A percentile compares a stretch with the other conserved stretches of the same genome.
phyloP scores from a whole-genome alignment of 108 stramenopile genomes.

The Cyclotella choctawhatcheeana region DNA sequence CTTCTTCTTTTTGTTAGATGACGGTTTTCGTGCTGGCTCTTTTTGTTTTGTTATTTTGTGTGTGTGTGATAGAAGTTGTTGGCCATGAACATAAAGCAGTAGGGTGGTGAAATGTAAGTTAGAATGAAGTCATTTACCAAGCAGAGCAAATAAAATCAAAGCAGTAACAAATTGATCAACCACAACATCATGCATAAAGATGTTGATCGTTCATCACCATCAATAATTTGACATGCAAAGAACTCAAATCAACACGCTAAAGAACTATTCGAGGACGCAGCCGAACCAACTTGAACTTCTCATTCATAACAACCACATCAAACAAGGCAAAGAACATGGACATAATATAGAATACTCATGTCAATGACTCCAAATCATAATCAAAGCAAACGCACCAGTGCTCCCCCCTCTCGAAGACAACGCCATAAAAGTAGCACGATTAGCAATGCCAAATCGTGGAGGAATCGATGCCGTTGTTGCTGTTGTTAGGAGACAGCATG shows the following conservation, averaged over 20 bases:
- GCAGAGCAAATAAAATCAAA: background rate
- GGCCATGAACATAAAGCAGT: background rate
- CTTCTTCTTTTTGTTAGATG: constrained; percentile 36
- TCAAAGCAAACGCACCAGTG: constrained; percentile 49
- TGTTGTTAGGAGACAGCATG: constrained; percentile 6
- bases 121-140: background rate
- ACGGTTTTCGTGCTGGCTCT: constrained; percentile 25
- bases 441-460: constrained; percentile 7
- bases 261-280: too few relatives aligned
- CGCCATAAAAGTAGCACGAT: constrained; percentile 28
- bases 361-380: too few relatives aligned
- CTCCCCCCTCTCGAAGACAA: constrained; percentile 42
- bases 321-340: background rate
- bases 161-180: too few relatives aligned
- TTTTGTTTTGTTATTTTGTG: background rate
- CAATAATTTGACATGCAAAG: too few relatives aligned
- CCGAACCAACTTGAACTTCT: too few relatives aligned
- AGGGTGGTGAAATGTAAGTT: background rate
- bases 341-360: background rate
- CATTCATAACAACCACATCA: too few relatives aligned
- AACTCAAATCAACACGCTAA: too few relatives aligned
- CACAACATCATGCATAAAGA: too few relatives aligned
- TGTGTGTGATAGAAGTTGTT: too few relatives aligned
- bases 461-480: constrained; percentile 17
- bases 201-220: too few relatives aligned